Percentiles rank a stretch among this genome's conserved stretches.
Evolutionary conservation across 2,329 filamentous ascomycete genomes (phyloP).

Genomic region (Cladorrhinum sp.): DNA sequence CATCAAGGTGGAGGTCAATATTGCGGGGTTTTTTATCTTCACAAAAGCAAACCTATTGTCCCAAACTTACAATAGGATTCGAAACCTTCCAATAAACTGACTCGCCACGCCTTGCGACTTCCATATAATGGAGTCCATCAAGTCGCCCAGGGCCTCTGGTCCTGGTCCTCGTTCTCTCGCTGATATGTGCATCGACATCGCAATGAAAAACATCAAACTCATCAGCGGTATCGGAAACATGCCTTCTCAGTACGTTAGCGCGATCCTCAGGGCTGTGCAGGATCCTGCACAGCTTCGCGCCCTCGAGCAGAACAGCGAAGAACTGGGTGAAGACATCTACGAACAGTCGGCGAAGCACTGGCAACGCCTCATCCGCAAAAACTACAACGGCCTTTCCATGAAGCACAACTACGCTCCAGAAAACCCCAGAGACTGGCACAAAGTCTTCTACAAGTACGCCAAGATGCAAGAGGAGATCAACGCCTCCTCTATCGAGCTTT

Average conservation of each 20-base stretch:
- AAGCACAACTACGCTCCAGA: conserved; percentile 62
- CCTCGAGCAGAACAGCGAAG: conserved; percentile 73
- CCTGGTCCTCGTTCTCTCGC: conserved; percentile 41
- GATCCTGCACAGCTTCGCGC: conserved; percentile 70
- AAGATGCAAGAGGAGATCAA: conserved; percentile 56
- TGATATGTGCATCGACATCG: conserved; percentile 49
- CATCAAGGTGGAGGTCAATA: no score
- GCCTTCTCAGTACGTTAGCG: conserved; percentile 61
- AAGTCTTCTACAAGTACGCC: conserved; percentile 70
- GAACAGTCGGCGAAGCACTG: conserved; percentile 71
- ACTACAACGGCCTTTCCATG: conserved; percentile 65
- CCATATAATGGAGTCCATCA: background rate
- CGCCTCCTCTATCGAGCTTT: conserved; percentile 53
- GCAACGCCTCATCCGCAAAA: conserved; percentile 71
- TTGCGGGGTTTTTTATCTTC: no score
- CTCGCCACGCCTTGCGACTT: background rate
- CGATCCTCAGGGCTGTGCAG: conserved; percentile 69
- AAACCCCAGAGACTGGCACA: conserved; percentile 70
- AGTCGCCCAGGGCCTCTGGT: background rate
- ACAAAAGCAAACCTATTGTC: no score
- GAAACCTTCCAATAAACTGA: background rate
- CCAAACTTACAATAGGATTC: background rate
- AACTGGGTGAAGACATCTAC: conserved; percentile 76
- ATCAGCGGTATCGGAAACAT: conserved; percentile 71
- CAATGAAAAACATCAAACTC: conserved; percentile 51